These are phyloP conservation scores for Phytopythium vexans DNA, from an alignment of 352 stramenopile genomes.

Conservation along the genomic window DNA sequence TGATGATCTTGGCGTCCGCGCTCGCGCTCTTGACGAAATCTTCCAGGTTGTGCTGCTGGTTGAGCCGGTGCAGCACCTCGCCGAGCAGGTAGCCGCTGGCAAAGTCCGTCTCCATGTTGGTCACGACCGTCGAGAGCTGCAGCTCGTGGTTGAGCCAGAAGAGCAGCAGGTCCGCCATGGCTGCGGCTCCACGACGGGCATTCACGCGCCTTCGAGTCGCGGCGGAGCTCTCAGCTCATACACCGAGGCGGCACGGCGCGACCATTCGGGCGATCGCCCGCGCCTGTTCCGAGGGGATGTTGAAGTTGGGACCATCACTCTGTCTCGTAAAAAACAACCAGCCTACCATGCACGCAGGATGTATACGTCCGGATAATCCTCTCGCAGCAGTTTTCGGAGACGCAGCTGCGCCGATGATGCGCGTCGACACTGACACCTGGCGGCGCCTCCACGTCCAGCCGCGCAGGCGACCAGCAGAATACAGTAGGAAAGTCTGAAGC, in stretches of 20 bases:
- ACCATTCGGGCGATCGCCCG: no score
- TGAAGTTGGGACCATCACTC: no score
- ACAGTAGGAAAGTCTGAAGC: no score
- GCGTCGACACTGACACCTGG: neutral
- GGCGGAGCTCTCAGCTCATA: no score
- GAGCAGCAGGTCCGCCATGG: constrained; percentile 75
- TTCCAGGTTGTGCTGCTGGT: constrained; percentile 87
- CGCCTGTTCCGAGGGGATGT: no score
- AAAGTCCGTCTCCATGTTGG: constrained; percentile 72
- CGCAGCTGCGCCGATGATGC: no score
- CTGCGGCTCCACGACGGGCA: neutral
- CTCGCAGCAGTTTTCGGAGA: no score
- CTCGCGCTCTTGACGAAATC: constrained; percentile 73
- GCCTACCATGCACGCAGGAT: neutral
- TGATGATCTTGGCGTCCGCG: constrained; percentile 84
- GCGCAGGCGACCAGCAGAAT: no score
- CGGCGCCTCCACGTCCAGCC: no score
- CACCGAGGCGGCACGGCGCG: neutral
- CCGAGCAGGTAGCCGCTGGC: constrained; percentile 84
- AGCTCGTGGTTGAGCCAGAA: constrained; percentile 84
- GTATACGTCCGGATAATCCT: neutral
- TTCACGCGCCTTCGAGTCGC: no score
- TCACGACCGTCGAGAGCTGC: constrained; percentile 59
- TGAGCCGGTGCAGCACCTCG: constrained; percentile 81
- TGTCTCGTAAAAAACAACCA: no score